A percentile compares a stretch with the other conserved stretches of the same genome.
Conservation (phyloP, 192 early-diverging fungal species). For the Umbelopsis sp. region DNA sequence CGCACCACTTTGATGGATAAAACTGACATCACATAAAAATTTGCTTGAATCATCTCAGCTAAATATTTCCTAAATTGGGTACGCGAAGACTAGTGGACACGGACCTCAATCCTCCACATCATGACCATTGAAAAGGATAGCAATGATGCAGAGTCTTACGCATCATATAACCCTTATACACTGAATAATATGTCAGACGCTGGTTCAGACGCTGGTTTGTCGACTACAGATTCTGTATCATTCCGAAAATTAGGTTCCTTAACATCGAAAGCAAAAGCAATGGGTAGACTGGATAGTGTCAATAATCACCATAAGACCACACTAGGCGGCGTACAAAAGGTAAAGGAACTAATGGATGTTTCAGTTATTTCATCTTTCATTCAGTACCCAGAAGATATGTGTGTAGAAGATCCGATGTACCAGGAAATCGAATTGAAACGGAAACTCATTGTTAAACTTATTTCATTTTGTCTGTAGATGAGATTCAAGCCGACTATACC, state of each 20-base stretch:
- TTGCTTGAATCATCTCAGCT: slow-evolving; percentile 4
- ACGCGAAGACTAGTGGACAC: not conserved
- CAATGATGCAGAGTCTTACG: not conserved
- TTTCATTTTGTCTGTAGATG: not conserved
- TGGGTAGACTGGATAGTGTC: not conserved
- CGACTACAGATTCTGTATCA: not conserved
- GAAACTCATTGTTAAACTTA: not conserved
- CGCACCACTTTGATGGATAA: not conserved
- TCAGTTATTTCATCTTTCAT: not conserved
- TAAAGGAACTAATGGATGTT: not conserved
- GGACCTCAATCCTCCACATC: not conserved
- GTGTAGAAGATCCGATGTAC: not conserved
- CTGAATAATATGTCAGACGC: not conserved
- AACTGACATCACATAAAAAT: not conserved
- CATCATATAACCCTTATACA: not conserved
- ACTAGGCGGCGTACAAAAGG: slow-evolving; percentile 1
- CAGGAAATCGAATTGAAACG: not conserved
- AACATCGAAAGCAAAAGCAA: not conserved
- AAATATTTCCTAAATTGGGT: not conserved
- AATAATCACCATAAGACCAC: slow-evolving; percentile 10
- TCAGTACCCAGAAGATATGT: not conserved
- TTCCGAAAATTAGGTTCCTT: not conserved
- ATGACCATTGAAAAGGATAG: slow-evolving; percentile 5
- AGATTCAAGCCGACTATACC: slow-evolving; percentile 3
- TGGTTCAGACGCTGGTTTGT: not conserved